These are phyloP conservation scores for Pseudozyma thailandica DNA, from an alignment of 1,284 basidiomycete genomes.

Conservation along the genomic window DNA sequence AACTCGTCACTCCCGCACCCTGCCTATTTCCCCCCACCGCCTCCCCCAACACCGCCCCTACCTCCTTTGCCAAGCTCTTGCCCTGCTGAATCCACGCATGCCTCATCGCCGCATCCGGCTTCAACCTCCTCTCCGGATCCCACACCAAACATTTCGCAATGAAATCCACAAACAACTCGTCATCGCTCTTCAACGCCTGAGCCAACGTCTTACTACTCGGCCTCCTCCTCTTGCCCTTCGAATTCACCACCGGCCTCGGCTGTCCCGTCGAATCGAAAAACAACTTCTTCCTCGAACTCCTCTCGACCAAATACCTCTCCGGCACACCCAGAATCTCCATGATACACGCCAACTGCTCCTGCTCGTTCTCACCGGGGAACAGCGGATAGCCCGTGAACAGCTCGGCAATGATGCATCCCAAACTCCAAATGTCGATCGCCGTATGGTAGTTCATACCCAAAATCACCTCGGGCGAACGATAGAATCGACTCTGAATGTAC, in stretches of 20 bases:
- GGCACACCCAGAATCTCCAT: conserved; percentile 98
- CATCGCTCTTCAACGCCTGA: conserved; percentile 86
- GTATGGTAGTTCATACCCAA: conserved; percentile 67
- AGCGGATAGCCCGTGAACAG: conserved; percentile 98
- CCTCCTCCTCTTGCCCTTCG: conserved; percentile 90
- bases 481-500: conserved; percentile 96
- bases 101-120: conserved; percentile 83
- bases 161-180: conserved; percentile 77
- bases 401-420: conserved; percentile 97
- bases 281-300: conserved; percentile 89
- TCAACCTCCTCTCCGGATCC: conserved; percentile 96
- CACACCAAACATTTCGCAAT: conserved; percentile 94
- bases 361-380: conserved; percentile 95
- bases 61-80: conserved; percentile 14
- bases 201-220: conserved; percentile 89
- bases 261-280: conserved; percentile 96
- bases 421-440: conserved; percentile 95
- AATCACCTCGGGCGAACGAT: conserved; percentile 84
- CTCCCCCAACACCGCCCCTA: conserved; percentile 10
- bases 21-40: background rate
- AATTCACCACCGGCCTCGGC: conserved; percentile 92
- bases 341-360: conserved; percentile 97
- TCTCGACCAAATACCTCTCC: conserved; percentile 92
- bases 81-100: conserved; percentile 64
- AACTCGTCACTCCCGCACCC: background rate